Conservation (phyloP, 805 yeast genomes). For the Lipomyces sp. region DNA sequence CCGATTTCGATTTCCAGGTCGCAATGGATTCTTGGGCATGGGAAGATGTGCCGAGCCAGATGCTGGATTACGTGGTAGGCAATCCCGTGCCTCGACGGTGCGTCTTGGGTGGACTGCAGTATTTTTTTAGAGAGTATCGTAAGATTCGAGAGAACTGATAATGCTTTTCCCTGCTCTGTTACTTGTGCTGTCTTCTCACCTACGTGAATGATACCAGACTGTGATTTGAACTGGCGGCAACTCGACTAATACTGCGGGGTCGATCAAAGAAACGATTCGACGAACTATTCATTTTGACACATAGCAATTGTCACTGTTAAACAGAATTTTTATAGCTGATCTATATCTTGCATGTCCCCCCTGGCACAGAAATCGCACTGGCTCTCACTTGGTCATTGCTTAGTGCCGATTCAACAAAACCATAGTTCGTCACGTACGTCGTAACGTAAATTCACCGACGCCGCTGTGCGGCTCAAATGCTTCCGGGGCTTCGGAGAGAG, state of each 20-base stretch:
- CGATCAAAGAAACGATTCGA: conserved; percentile 2
- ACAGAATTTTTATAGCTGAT: neutral
- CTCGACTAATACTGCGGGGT: neutral
- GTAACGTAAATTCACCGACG: no score
- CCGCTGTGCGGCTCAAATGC: no score
- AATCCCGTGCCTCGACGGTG: neutral
- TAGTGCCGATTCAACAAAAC: no score
- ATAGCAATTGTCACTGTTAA: neutral
- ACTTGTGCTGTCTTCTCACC: neutral
- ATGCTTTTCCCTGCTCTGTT: neutral
- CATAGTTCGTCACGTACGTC: no score
- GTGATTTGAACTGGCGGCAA: neutral
- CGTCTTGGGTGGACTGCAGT: neutral
- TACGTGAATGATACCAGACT: neutral
- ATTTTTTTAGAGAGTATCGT: neutral
- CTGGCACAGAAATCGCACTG: neutral
- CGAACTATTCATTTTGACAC: neutral
- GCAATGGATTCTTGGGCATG: neutral
- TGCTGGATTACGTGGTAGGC: neutral
- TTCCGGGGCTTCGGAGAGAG: no score
- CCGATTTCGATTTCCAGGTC: conserved; percentile 1
- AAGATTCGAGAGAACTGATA: neutral
- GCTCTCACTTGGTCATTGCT: no score
- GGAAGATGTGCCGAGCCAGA: neutral
- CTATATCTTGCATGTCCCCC: neutral